Evolutionary conservation across 257 asterid species (phyloP), one percentile per base, ranked within the genome.

Genomic region (Scutellaria galericulata): DNA sequence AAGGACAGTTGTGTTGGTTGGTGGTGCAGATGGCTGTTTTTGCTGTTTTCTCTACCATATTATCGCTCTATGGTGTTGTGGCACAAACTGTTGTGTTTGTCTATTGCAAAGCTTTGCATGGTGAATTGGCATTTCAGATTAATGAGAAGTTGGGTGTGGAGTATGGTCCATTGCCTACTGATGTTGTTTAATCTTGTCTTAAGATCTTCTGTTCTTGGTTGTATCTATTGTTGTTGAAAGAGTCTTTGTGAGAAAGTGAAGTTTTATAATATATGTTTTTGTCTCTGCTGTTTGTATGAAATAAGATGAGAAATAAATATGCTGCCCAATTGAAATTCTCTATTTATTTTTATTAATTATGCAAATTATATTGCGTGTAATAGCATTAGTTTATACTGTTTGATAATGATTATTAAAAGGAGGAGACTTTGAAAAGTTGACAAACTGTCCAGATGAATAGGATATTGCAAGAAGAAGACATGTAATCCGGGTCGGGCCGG

Each of bases 81-180:
- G 81, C 88, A 0, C 66, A 52, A 7, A 79, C 85, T 1, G 85
- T 87, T 14, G 59, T 90, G 67, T 86, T 84, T 40, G 74, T 85
- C 80, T 82, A 87, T 59, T 88, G 96, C 83, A 87, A 82, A 78
- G 93, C 78, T 10, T 42, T 82, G 68, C 86, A 76, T 1, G 92
- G 92, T 2, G 97, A 88, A 74, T 27, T 74, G 74, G 86, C 79
- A 6, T 50, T 80, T 7, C 81, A 81, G 76, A 81, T 77, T 37
- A 86, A 86, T 0, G 89, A 88, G 70, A 94, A 89, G 84, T 81
- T 83, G 37, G 80, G 86, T 1, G 22, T 77, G 7, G 85, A 81
- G 65, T 92, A 87, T 71, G 81, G 75, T 1, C 82, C 73, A 72
- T 63, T 90, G 82, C 86, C 95, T 46, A 53, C 51, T 46, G 10